Percentiles rank a stretch among this genome's conserved stretches.
These are phyloP conservation scores for Erodium chrysanthum DNA, from an alignment of 441 rosid genomes.

Conservation along the genomic window DNA sequence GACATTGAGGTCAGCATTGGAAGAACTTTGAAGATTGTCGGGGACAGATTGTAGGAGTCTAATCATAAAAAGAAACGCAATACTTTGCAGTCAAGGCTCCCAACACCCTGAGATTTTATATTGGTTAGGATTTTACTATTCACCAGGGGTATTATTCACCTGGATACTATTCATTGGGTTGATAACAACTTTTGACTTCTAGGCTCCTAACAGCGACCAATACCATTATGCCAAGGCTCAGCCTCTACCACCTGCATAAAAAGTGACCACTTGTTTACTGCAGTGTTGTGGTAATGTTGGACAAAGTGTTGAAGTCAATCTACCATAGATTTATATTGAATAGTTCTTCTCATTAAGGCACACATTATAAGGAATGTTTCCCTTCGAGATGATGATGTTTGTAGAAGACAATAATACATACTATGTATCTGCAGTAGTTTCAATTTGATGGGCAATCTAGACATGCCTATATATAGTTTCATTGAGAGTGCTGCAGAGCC, in stretches of 20 bases:
- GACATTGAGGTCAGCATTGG: no score
- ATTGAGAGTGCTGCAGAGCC: neutral
- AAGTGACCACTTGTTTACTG: neutral
- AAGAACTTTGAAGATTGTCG: no score
- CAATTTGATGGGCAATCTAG: neutral
- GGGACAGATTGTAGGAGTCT: no score
- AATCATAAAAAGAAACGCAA: no score
- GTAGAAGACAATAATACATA: neutral
- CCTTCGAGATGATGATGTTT: neutral
- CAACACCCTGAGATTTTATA: no score
- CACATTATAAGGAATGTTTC: neutral
- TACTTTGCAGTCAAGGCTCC: no score
- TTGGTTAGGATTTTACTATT: no score
- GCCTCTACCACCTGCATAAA: neutral
- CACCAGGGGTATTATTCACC: no score
- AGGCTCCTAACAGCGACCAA: no score
- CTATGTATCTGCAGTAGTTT: neutral
- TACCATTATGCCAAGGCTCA: no score
- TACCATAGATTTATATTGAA: neutral
- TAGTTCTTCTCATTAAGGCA: neutral
- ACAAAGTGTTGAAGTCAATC: neutral
- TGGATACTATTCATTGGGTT: no score
- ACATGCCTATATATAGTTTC: neutral
- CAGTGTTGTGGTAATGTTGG: neutral
- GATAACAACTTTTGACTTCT: no score